phyloP scores from a whole-genome alignment of 148 eudicot species.

The Rhododendron henanense region DNA sequence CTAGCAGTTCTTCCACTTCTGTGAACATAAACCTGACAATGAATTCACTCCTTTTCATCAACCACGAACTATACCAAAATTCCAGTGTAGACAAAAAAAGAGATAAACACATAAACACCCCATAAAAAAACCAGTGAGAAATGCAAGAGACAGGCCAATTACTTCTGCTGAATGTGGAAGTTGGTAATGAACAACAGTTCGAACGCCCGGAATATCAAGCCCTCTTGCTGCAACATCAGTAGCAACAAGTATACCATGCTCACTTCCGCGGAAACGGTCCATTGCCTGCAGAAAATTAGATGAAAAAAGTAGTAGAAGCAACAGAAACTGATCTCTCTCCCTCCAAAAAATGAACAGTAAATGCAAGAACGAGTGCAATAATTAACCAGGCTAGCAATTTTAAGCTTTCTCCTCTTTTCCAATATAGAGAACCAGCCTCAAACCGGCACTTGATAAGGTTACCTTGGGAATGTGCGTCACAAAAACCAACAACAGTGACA shows the following conservation, averaged over 20 bases:
- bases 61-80: not conserved
- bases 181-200: conserved; percentile 93
- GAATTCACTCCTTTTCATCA: conserved; percentile 15
- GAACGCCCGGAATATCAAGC: conserved; percentile 86
- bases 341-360: not conserved
- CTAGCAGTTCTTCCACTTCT: conserved; percentile 98
- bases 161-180: conserved; percentile 97
- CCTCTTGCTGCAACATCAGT: conserved; percentile 98
- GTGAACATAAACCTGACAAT: conserved; percentile 79
- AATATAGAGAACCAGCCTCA: not conserved
- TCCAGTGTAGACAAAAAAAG: conserved; percentile 7
- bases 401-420: not conserved
- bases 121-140: not conserved
- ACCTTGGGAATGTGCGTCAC: not conserved
- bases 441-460: not conserved
- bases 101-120: not conserved
- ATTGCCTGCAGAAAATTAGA: conserved; percentile 52
- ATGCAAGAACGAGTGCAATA: not conserved
- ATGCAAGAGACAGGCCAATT: conserved; percentile 9
- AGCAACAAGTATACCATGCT: conserved; percentile 75
- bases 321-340: not conserved
- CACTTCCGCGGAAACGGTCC: conserved; percentile 82
- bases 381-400: conserved; percentile 1
- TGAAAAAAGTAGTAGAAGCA: conserved; percentile 4
- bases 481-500: not conserved